Conservation (phyloP, 345 rosid species). For the Balakata baccata region DNA sequence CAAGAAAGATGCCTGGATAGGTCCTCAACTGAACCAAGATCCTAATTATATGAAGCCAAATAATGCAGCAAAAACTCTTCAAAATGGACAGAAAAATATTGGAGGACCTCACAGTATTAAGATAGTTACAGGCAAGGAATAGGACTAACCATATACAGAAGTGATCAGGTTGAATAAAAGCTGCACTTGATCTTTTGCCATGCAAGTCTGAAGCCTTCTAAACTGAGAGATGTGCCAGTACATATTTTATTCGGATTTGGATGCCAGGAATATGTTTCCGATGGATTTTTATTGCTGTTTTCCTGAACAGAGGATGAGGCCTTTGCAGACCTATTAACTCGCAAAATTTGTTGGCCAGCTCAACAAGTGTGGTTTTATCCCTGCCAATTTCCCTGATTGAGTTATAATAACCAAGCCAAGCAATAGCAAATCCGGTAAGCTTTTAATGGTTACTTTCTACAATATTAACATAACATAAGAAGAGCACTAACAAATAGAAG, state of each 20-base stretch:
- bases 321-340: conserved; percentile 73
- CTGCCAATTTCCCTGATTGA: conserved; percentile 84
- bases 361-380: conserved; percentile 80
- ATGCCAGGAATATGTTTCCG: conserved; percentile 78
- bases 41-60: too few relatives aligned
- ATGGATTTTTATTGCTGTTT: conserved; percentile 68
- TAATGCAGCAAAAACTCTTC: conserved; percentile 4
- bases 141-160: conserved; percentile 1
- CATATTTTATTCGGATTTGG: conserved; percentile 35
- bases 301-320: conserved; percentile 49
- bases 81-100: background rate
- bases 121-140: background rate
- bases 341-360: conserved; percentile 69
- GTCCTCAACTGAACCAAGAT: background rate
- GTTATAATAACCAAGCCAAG: conserved; percentile 94
- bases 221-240: background rate
- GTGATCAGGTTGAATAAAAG: conserved; percentile 12
- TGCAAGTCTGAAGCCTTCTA: background rate
- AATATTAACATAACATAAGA: too few relatives aligned
- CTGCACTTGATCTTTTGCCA: conserved; percentile 8
- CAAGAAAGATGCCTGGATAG: conserved; percentile 73
- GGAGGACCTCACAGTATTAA: background rate
- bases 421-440: too few relatives aligned
- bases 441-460: too few relatives aligned
- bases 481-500: too few relatives aligned